Evolutionary conservation across 2,329 filamentous ascomycete genomes (phyloP).

Genomic region (Lizonia empirigonia): DNA sequence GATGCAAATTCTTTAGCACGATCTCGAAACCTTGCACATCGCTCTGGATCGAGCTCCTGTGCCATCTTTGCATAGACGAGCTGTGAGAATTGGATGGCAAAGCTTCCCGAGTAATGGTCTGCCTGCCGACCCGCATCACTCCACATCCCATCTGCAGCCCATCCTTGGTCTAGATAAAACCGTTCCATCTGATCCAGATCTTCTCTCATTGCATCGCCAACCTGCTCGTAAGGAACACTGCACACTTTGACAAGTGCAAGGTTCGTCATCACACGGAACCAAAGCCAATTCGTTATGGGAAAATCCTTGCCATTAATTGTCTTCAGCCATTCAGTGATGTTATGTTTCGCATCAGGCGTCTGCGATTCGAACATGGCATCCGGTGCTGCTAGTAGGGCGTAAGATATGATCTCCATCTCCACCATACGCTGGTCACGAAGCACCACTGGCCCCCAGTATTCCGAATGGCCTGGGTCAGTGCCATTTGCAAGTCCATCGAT

Average conservation of each 20-base stretch:
- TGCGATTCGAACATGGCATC: constrained; percentile 45
- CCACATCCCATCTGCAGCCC: constrained; percentile 58
- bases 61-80: constrained; percentile 55
- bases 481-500: constrained; percentile 42
- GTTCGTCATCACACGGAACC: constrained; percentile 60
- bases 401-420: constrained; percentile 59
- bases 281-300: constrained; percentile 59
- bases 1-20: constrained; percentile 51
- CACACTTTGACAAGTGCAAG: constrained; percentile 53
- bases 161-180: constrained; percentile 55
- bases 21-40: constrained; percentile 48
- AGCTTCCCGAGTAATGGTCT: constrained; percentile 62
- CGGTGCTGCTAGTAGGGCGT: constrained; percentile 55
- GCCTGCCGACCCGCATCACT: constrained; percentile 48
- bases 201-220: constrained; percentile 47
- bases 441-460: constrained; percentile 57
- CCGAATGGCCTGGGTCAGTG: constrained; percentile 40
- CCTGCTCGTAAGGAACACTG: constrained; percentile 43
- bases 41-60: constrained; percentile 48
- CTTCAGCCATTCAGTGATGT: constrained; percentile 52
- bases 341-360: constrained; percentile 35
- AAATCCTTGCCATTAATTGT: constrained; percentile 54
- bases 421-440: constrained; percentile 61
- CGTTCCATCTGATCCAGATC: constrained; percentile 54
- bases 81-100: constrained; percentile 60